Base-by-base conservation (phyloP, 2,329 filamentous ascomycete genomes). In the Aspergillus brasiliensis region DNA sequence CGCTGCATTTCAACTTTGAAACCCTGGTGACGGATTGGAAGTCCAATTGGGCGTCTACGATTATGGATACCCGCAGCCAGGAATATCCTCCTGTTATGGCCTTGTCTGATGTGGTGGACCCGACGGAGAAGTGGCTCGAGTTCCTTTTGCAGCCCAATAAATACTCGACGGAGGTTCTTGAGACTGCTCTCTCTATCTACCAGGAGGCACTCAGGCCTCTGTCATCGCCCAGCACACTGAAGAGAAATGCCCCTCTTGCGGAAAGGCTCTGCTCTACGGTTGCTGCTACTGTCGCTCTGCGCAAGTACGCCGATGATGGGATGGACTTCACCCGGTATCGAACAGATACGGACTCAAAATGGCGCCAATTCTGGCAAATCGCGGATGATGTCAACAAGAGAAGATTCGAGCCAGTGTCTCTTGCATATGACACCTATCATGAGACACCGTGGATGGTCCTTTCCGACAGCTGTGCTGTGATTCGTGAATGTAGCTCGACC, bases 301-400 rank as follows among this genome's bases (percentile, higher is more conserved):
- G 85, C 47, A 86, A 86, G 56, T 81, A 80, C 28, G 79, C 86
- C 8, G 83, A 86, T 13, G 87, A 87, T 13, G 84, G 84, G 27
- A 86, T 91, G 76, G 90, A 96, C 69, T 91, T 91, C 67, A 86
- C 90, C 23, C 84, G 88, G 59, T 95, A 93, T 72, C 85, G 90
- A 58, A 80, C 82, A 34, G 88, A 91, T 31, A 88, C 89, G 56
- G 90, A 95, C 71, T 83, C 85, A 10, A 92, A 97, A 73, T 99
- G 95, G 95, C 87, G 90, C 63, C 86, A 91, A 53, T 96, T 96
- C 75, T 97, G 92, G 79, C 88, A 92, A 31, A 83, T 98, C 17
- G 83, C 96, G 17, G 83, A 91, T 11, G 93, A 97, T 72, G 80
- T 99, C 42, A 92, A 98, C 72, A 92, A 90, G 69, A 89, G 91